Base-by-base conservation (phyloP, 352 stramenopile species). In the Blastocystis sp. region DNA sequence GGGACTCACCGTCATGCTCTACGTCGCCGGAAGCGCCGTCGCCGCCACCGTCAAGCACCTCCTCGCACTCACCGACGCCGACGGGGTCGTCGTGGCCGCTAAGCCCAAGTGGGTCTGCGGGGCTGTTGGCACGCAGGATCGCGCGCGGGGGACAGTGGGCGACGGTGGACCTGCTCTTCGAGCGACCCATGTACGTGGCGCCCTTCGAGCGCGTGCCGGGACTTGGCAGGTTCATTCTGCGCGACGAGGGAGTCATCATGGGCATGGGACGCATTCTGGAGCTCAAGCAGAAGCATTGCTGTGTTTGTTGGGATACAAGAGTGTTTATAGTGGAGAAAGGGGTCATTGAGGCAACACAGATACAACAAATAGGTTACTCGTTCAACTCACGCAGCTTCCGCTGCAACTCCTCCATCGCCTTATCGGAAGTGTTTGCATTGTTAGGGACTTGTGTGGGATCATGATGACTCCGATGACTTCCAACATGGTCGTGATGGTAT, bases 221-320 rank as follows among this genome's bases (percentile, higher is more conserved):
- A 44, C 34, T 81, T 21, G 34, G 44, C 42, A 3, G 69, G 21
- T 81, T 81, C 42, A 64, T 81, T 42, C 48, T 81, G 46, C 42
- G 48, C 8, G 69, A 81, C 16, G 48, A 61, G 53, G 69, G 69
- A 29, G 48, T 64, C 2, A 81, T 44, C 2, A 59, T 81, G 36
- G 69, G 48, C 3, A 81, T 81, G 38, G 69, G 69, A 29, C 27
- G 27, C 24, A 51, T 81, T 3, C 9, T 38, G 32, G 69, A 81
- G 29, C 21, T 81, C n/a, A 81, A 81, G 51, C 32, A 48, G 53
- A 63, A 64, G 48, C 14, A 63, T 59, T 81, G 44, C 1, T 21
- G 48, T 81, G 69, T 81, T 81, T 81, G 44, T 81, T 81, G 29
- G n/a, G 21, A 73, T 27, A 46, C 36, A n/a, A n/a, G n/a, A n/a